phyloP scores from a whole-genome alignment of 1,139 yeast species.

The Arxiozyma heterogenica region DNA sequence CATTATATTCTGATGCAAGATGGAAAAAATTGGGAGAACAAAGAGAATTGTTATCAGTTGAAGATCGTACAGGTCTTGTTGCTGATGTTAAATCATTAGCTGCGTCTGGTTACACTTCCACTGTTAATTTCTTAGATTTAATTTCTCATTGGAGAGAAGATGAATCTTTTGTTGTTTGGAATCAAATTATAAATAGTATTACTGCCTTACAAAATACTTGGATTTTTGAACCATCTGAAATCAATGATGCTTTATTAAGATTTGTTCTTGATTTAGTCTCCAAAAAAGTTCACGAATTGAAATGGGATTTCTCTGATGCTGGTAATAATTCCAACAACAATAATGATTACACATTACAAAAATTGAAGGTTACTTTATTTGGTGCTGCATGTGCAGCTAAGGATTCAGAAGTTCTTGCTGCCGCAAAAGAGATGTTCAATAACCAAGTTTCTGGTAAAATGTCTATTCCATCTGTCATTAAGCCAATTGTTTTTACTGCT shows the following conservation, averaged over 20 bases:
- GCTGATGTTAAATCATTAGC: slow-evolving; percentile 75
- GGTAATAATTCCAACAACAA: slow-evolving; percentile 32
- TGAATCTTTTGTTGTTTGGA: slow-evolving; percentile 70
- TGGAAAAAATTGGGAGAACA: slow-evolving; percentile 67
- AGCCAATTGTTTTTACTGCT: slow-evolving; percentile 56
- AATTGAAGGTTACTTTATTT: slow-evolving; percentile 67
- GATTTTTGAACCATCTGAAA: slow-evolving; percentile 54
- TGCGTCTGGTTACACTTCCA: slow-evolving; percentile 61
- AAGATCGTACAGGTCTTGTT: slow-evolving; percentile 78
- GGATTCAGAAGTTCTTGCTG: slow-evolving; percentile 45
- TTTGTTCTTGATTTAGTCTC: slow-evolving; percentile 54
- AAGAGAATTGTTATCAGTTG: slow-evolving; percentile 65
- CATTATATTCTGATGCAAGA: slow-evolving; percentile 65
- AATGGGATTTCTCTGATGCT: slow-evolving; percentile 54
- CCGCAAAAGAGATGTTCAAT: slow-evolving; percentile 49
- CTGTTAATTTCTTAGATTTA: slow-evolving; percentile 55
- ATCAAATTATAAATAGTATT: slow-evolving; percentile 50
- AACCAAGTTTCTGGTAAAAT: slow-evolving; percentile 53
- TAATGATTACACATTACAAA: slow-evolving; percentile 47
- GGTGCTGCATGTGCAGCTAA: slow-evolving; percentile 57
- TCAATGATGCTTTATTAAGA: slow-evolving; percentile 46
- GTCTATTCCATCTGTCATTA: slow-evolving; percentile 75
- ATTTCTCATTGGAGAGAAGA: slow-evolving; percentile 63
- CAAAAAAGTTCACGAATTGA: slow-evolving; percentile 49
- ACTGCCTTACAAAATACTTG: slow-evolving; percentile 55